These are phyloP conservation scores for Naegleria lovaniensis DNA, from an alignment of 208 protist genomes.

Conservation along the genomic window DNA sequence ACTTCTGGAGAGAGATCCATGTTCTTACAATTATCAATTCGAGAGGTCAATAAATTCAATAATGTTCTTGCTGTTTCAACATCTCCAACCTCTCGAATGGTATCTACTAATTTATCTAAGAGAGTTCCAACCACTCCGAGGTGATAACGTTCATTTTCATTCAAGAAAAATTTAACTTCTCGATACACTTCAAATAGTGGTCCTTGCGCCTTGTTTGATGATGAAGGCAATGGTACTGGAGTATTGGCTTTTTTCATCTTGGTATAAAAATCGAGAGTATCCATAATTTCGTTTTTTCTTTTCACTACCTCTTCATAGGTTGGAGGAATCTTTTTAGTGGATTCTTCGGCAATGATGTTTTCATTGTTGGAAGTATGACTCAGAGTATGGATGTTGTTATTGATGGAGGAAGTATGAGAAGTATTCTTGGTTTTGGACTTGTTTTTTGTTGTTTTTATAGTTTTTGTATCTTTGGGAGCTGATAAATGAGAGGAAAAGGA, in stretches of 20 bases:
- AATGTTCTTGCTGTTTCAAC: neutral
- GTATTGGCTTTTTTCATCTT: neutral
- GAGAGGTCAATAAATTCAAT: neutral
- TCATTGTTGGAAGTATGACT: too few species aligned
- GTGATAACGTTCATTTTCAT: neutral
- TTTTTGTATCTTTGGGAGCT: too few species aligned
- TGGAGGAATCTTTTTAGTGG: too few species aligned
- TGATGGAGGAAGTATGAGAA: too few species aligned
- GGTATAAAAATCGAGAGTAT: neutral
- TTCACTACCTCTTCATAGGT: neutral
- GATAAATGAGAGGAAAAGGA: too few species aligned
- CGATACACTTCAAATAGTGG: neutral
- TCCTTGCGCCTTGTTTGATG: neutral
- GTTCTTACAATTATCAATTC: neutral
- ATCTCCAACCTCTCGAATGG: neutral
- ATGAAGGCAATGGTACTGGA: too few species aligned
- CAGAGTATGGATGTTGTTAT: too few species aligned
- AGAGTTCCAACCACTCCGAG: neutral
- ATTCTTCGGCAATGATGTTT: too few species aligned
- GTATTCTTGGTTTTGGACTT: too few species aligned
- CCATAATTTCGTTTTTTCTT: neutral
- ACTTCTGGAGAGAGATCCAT: neutral
- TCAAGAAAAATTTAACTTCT: neutral
- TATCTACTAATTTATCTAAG: neutral
- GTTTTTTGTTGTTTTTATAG: too few species aligned